Base-by-base conservation (phyloP, 768 basidiomycete genomes). In the Mrakia blollopis region DNA sequence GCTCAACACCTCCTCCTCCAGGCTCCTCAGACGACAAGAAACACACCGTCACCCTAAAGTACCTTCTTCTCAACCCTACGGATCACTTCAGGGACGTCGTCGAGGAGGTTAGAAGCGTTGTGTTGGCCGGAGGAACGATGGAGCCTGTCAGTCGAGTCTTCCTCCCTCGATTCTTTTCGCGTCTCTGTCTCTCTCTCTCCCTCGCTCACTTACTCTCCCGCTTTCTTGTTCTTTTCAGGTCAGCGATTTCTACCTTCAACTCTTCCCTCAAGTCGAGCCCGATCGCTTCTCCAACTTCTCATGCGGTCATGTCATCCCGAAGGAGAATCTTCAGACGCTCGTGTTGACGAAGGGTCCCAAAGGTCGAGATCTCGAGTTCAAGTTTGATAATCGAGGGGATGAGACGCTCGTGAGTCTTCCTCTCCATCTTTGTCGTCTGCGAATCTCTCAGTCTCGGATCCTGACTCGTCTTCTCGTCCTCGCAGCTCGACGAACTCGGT, bases 101-200 rank as follows among this genome's bases (percentile, higher is more conserved):
- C 0, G 89, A 93, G 28, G 86, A 87, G 35, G 93, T 94, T 0
- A 86, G 93, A 52, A 88, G 91, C 3, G 90, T 98, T n/a, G 85
- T 98, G 39, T 86, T 99, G 54, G 96, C 97, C 11, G 96, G 96
- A 13, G 96, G 96, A 7, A 99, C 96, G 0, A 98, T 99, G 97
- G 93, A 94, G 10, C 96, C 96, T n/a, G 93, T 97, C 73, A 72
- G 86, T 84, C 16, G 23, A 18, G 63, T 25, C 35, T 18, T 7
- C 8, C 68, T 8, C 21, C 39, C 14, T 1, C 0, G 21, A 50
- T n/a, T 35, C 25, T 30, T 16, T 54, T 35, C 50, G 44, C n/a
- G n/a, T n/a, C n/a, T n/a, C n/a, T n/a, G n/a, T n/a, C n/a, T n/a
- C n/a, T n/a, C n/a, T n/a, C n/a, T n/a, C 25, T 9, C 23, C 5